phyloP scores from a whole-genome alignment of 2,329 filamentous ascomycete genomes.

The Cordyceps pruinosa region DNA sequence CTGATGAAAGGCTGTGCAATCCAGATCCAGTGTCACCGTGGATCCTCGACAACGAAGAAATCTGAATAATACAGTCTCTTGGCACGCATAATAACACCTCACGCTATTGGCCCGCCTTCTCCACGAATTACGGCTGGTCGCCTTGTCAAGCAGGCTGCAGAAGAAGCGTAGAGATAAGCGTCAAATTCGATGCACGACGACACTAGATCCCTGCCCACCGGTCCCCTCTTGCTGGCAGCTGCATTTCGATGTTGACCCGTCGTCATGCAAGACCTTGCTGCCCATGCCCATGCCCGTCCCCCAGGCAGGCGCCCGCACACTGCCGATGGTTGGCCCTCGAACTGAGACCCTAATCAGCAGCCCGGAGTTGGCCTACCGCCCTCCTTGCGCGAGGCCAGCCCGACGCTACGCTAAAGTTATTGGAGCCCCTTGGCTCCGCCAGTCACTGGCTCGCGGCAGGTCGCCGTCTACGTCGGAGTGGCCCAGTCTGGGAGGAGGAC shows the following conservation, averaged over 20 bases:
- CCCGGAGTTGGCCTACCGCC: neutral
- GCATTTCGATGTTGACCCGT: neutral
- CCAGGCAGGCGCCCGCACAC: neutral
- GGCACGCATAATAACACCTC: conserved; percentile 1
- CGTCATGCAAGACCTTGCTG: too few relatives aligned
- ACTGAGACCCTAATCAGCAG: neutral
- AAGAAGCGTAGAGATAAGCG: neutral
- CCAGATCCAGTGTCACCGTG: neutral
- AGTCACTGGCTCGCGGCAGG: too few relatives aligned
- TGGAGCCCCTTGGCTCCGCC: too few relatives aligned
- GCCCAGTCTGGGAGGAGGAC: too few relatives aligned
- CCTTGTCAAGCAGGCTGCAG: neutral
- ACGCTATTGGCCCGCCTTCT: neutral
- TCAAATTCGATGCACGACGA: neutral
- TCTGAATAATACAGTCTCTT: neutral
- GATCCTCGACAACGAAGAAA: neutral
- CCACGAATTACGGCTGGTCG: neutral
- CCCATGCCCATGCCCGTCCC: too few relatives aligned
- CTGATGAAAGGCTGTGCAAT: neutral
- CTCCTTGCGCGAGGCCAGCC: neutral
- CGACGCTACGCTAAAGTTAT: too few relatives aligned
- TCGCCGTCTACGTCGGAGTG: neutral
- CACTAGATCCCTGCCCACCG: neutral
- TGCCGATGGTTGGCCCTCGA: neutral
- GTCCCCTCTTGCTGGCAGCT: too few relatives aligned